Percentiles rank a stretch among this genome's conserved stretches.
Conservation (phyloP, 805 yeast species). For the Babjeviella inositovora region DNA sequence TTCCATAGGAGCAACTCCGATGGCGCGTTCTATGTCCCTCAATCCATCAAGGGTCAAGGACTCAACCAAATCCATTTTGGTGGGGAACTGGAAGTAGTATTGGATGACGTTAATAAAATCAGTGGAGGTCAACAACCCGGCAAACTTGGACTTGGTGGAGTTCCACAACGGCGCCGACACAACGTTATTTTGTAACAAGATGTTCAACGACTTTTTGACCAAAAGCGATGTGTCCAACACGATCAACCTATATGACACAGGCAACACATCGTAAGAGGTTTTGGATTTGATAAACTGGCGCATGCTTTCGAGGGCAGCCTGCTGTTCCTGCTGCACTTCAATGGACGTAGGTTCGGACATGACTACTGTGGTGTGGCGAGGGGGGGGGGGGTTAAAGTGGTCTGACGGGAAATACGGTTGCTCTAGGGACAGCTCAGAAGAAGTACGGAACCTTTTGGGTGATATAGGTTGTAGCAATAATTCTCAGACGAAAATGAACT, state of each 20-base stretch:
- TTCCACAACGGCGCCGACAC: constrained; percentile 98
- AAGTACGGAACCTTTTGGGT: too few species aligned
- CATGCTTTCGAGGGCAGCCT: constrained; percentile 67
- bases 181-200: constrained; percentile 80
- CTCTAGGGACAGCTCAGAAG: too few species aligned
- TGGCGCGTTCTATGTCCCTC: constrained; percentile 72
- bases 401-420: too few species aligned
- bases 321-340: constrained; percentile 55
- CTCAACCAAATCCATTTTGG: constrained; percentile 77
- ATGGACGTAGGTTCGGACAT: too few species aligned
- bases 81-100: constrained; percentile 82
- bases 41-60: constrained; percentile 72
- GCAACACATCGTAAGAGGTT: constrained; percentile 91
- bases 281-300: constrained; percentile 73
- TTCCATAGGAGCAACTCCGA: constrained; percentile 77
- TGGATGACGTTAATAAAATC: constrained; percentile 93
- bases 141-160: constrained; percentile 74
- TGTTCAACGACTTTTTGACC: constrained; percentile 82
- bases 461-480: too few species aligned
- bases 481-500: too few species aligned
- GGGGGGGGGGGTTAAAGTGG: too few species aligned
- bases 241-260: constrained; percentile 84
- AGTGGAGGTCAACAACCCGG: constrained; percentile 81
- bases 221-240: constrained; percentile 85
- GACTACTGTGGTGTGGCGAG: too few species aligned